A percentile compares a stretch with the other conserved stretches of the same genome.
phyloP scores from a whole-genome alignment of 352 stramenopile species.

The Nothophytophthora sp. region DNA sequence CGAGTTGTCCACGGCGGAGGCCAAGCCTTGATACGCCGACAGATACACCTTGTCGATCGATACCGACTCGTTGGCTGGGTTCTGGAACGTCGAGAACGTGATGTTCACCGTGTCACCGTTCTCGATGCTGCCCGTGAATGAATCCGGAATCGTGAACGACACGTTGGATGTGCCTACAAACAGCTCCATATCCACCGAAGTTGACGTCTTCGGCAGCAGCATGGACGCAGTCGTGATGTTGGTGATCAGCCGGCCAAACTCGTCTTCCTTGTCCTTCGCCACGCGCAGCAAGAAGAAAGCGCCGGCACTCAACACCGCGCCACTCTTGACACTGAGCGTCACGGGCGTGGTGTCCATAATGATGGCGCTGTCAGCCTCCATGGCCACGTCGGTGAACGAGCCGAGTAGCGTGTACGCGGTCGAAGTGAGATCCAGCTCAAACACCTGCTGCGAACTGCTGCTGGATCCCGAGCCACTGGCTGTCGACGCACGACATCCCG shows the following conservation, averaged over 20 bases:
- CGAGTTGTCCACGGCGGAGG: constrained; percentile 65
- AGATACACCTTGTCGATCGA: constrained; percentile 70
- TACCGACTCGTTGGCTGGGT: constrained; percentile 59
- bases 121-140: constrained; percentile 58
- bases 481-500: constrained; percentile 43
- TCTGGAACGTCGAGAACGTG: constrained; percentile 63
- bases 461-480: constrained; percentile 1
- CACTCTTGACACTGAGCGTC: constrained; percentile 60
- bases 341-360: constrained; percentile 59
- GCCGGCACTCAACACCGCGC: constrained; percentile 54
- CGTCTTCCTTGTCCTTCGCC: constrained; percentile 45
- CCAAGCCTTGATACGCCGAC: constrained; percentile 63
- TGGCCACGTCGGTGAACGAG: constrained; percentile 47
- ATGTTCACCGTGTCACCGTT: constrained; percentile 76
- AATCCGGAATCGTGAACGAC: constrained; percentile 73
- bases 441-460: constrained; percentile 54
- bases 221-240: constrained; percentile 51
- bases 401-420: constrained; percentile 58
- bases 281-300: constrained; percentile 75
- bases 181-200: constrained; percentile 44
- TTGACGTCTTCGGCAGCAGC: constrained; percentile 28
- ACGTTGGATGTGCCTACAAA: constrained; percentile 60
- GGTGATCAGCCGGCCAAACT: constrained; percentile 60
- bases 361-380: constrained; percentile 43
- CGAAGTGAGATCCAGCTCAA: constrained; percentile 58